Percentiles rank a stretch among this genome's conserved stretches.
Evolutionary conservation across 768 basidiomycete genomes (phyloP).

Genomic region (Tephrocybe sp.): DNA sequence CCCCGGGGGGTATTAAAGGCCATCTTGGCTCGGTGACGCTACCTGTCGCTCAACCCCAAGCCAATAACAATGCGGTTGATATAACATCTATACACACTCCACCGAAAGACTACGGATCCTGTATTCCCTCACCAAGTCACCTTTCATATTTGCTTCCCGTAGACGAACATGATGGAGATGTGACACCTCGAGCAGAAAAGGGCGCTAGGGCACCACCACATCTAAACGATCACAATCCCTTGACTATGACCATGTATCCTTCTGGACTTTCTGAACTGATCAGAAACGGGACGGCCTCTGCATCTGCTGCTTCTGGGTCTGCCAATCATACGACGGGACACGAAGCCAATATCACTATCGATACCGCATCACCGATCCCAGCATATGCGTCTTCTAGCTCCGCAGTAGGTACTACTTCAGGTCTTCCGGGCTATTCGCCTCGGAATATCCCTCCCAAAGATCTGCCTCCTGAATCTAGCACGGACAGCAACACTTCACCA

Average conservation of each 20-base stretch:
- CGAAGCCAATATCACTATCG: too few relatives aligned
- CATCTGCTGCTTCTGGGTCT: not conserved
- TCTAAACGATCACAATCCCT: not conserved
- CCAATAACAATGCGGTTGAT: not conserved
- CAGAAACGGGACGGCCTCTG: not conserved
- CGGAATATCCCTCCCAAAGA: not conserved
- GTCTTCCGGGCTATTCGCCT: constrained; percentile 2
- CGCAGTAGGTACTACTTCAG: not conserved
- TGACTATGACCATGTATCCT: not conserved
- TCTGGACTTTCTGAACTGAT: not conserved
- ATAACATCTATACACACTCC: not conserved
- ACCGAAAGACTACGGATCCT: not conserved
- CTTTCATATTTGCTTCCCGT: not conserved
- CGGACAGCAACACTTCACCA: not conserved
- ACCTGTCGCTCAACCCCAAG: not conserved
- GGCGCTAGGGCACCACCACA: not conserved
- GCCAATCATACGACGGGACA: too few relatives aligned
- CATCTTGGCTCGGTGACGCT: not conserved
- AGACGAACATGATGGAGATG: not conserved
- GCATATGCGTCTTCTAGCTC: too few relatives aligned
- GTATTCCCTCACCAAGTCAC: not conserved
- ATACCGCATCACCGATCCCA: too few relatives aligned
- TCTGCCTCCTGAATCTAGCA: not conserved
- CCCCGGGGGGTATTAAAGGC: not conserved
- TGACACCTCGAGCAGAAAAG: not conserved